These are phyloP conservation scores for Penicillium sclerotigenum DNA, from an alignment of 2,329 filamentous ascomycete genomes.

Conservation along the genomic window DNA sequence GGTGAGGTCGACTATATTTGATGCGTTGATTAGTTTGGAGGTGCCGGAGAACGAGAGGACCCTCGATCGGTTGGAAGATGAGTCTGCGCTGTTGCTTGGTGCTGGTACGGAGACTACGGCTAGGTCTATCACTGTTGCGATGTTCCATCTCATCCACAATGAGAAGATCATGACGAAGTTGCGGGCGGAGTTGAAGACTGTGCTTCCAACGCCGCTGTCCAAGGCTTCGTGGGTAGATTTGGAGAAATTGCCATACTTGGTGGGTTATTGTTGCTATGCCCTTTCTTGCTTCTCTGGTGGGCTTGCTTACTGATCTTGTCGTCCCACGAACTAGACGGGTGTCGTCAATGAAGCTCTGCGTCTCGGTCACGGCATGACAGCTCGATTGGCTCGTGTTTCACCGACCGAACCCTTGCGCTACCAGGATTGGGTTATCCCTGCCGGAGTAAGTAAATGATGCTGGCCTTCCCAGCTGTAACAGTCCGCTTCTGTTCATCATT, in stretches of 20 bases:
- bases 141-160: slow-evolving; percentile 31
- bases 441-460: slow-evolving; percentile 14
- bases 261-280: slow-evolving; percentile 9
- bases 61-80: slow-evolving; percentile 31
- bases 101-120: slow-evolving; percentile 39
- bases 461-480: neutral
- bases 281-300: neutral
- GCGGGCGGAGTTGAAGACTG: slow-evolving; percentile 29
- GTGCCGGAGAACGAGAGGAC: slow-evolving; percentile 40
- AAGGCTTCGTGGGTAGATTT: slow-evolving; percentile 30
- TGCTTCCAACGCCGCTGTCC: slow-evolving; percentile 23
- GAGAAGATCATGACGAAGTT: slow-evolving; percentile 20
- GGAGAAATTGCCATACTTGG: slow-evolving; percentile 41
- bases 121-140: slow-evolving; percentile 28
- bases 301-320: slow-evolving; percentile 1
- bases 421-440: slow-evolving; percentile 21
- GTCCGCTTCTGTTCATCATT: neutral
- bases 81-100: slow-evolving; percentile 30
- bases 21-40: slow-evolving; percentile 32
- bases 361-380: slow-evolving; percentile 22
- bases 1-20: slow-evolving; percentile 23
- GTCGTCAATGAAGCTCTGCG: slow-evolving; percentile 24
- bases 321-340: slow-evolving; percentile 10
- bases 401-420: slow-evolving; percentile 17
- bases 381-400: slow-evolving; percentile 19